Base-by-base conservation (phyloP, 805 yeast genomes). In the Lipomyces starkeyi region DNA sequence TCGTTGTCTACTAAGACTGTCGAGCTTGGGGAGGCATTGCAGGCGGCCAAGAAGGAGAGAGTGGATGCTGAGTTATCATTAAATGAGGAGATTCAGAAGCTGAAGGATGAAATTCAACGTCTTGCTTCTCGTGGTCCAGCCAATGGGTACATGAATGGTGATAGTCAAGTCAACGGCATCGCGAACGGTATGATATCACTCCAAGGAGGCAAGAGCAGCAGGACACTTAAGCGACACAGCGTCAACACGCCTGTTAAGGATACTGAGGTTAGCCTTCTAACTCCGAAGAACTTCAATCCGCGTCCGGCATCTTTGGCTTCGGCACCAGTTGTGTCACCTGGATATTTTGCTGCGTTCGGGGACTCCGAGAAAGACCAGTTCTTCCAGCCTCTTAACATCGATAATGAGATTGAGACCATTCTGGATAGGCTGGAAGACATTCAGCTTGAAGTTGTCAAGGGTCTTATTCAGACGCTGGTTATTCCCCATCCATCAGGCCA, bases 401-500 rank as follows among this genome's bases (percentile, higher is more conserved):
- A 78, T 58, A 75, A 71, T 2, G 78, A 78, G 65, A 75, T 78
- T 52, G 80, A 76, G 66, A 70, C 71, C 25, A 67, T 77, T 27
- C 66, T 77, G 58, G 81, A 77, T 43, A 78, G 76, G 66, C 77
- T 76, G 55, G 71, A 71, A 62, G 72, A 70, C 13, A 81, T 94
- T 71, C 94, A 91, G 77, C 84, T 86, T 68, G 98, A 94, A 79
- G 90, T 92, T 61, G 89, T 93, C 37, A 93, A 90, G 73, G 97
- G 97, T 5, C 82, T 95, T 69, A 83, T 95, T 76, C 90, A 88
- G 81, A 93, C 92, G 11, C 84, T 94, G 78, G 90, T 87, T 79
- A 87, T 93, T 63, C 98, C 98, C 58, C 87, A 88, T 52, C 89
- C 97, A 27, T 90, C 92, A 68, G 91, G 90, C 59, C 93, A 95